These are phyloP conservation scores for Phytopythium boreale DNA, from an alignment of 352 stramenopile genomes.

Conservation along the genomic window DNA sequence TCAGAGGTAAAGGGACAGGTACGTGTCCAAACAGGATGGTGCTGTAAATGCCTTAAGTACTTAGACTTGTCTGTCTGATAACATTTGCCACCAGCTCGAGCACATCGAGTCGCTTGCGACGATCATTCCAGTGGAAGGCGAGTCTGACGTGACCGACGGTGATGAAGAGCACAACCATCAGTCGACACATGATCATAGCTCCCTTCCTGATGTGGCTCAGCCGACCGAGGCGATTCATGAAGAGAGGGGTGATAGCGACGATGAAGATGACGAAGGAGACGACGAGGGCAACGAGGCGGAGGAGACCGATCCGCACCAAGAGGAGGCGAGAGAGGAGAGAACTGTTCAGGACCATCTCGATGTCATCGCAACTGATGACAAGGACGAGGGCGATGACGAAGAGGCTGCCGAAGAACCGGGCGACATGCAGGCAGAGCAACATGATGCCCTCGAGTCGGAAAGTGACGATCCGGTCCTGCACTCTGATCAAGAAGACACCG, in stretches of 20 bases:
- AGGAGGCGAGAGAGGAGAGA: not conserved
- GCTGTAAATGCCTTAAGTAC: too few species aligned
- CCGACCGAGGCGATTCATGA: not conserved
- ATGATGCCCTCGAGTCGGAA: not conserved
- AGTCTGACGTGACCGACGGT: constrained; percentile 4
- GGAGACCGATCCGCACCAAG: not conserved
- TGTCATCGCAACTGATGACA: not conserved
- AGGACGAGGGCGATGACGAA: not conserved
- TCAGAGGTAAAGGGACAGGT: constrained; percentile 62
- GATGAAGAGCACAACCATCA: not conserved
- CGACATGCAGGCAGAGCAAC: not conserved
- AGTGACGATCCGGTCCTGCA: not conserved
- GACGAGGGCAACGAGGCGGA: not conserved
- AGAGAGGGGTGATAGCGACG: not conserved
- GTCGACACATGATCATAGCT: not conserved
- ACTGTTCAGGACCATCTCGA: not conserved
- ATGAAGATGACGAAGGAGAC: not conserved
- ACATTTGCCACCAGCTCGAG: constrained; percentile 27
- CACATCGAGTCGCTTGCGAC: constrained; percentile 47
- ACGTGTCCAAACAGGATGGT: too few species aligned
- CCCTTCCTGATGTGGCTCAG: too few species aligned
- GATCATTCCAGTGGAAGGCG: constrained; percentile 22
- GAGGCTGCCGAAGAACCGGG: not conserved
- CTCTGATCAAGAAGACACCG: not conserved
- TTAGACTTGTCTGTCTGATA: not conserved